Evolutionary conservation across 2,329 filamentous ascomycete genomes (phyloP).

Genomic region (Cercospora brassicicola): DNA sequence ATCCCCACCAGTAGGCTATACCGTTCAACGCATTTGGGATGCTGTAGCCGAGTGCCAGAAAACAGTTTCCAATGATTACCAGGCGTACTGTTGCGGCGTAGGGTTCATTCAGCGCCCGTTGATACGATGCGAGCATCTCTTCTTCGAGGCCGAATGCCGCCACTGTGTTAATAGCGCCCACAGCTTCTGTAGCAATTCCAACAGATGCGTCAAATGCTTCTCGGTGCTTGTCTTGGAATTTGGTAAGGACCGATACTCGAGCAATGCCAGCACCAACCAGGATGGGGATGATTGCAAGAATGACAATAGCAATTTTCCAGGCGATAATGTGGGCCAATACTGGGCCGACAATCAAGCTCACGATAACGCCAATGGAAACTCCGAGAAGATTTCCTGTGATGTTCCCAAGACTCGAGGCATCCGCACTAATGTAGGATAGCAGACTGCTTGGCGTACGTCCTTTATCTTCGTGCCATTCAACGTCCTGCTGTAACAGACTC

Average conservation of each 20-base stretch:
- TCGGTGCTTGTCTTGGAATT: conserved; percentile 56
- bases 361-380: conserved; percentile 64
- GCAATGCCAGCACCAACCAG: conserved; percentile 65
- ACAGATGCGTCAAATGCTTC: conserved; percentile 54
- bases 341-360: conserved; percentile 68
- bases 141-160: conserved; percentile 41
- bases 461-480: conserved; percentile 69
- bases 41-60: conserved; percentile 60
- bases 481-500: conserved; percentile 63
- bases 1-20: conserved; percentile 78
- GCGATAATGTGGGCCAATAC: conserved; percentile 69
- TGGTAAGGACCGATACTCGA: conserved; percentile 62
- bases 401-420: conserved; percentile 65
- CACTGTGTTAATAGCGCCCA: conserved; percentile 37
- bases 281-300: conserved; percentile 63
- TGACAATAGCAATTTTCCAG: conserved; percentile 75
- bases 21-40: conserved; percentile 65
- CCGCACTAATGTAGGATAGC: conserved; percentile 67
- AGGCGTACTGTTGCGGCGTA: conserved; percentile 1
- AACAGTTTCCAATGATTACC: conserved; percentile 16
- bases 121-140: conserved; percentile 16
- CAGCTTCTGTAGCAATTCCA: conserved; percentile 48
- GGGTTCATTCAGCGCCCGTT: neutral
- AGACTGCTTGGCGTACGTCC: conserved; percentile 62
- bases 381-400: conserved; percentile 70